phyloP scores from a whole-genome alignment of 228 moss, liverwort and hornwort species.

The Sphagnum fallax region DNA sequence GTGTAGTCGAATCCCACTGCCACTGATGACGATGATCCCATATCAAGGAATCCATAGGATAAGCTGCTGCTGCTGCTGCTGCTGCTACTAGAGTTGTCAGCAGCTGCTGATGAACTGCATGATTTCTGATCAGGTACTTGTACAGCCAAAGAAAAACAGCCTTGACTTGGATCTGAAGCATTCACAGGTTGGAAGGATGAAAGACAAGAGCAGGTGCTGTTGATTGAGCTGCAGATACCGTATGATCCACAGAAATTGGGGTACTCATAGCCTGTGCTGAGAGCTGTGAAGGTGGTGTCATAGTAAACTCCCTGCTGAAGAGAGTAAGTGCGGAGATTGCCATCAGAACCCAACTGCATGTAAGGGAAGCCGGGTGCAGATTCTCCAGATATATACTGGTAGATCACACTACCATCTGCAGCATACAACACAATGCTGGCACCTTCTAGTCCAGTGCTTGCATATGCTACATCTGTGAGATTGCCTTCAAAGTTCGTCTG shows the following conservation, averaged over 20 bases:
- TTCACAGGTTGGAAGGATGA: conserved; percentile 1
- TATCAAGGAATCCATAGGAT: background rate
- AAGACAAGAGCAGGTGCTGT: background rate
- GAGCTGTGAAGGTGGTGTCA: background rate
- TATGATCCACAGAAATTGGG: conserved; percentile 7
- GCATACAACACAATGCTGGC: background rate
- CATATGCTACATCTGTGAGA: conserved; percentile 4
- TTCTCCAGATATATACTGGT: background rate
- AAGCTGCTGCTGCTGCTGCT: too few relatives aligned
- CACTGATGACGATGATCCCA: background rate
- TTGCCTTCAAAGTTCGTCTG: background rate
- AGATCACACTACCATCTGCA: background rate
- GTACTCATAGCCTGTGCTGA: background rate
- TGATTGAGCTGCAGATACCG: conserved; percentile 1
- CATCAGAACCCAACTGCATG: background rate
- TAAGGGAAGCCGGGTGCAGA: background rate
- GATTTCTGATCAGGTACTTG: background rate
- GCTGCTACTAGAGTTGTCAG: too few relatives aligned
- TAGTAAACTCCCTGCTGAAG: background rate
- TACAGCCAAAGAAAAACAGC: background rate
- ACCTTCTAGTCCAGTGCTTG: background rate
- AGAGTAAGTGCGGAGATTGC: conserved; percentile 2
- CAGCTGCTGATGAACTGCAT: too few relatives aligned
- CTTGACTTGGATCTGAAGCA: conserved; percentile 2
- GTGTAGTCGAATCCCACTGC: background rate